phyloP scores from a whole-genome alignment of 1,139 yeast species.

The Pichia sp. region DNA sequence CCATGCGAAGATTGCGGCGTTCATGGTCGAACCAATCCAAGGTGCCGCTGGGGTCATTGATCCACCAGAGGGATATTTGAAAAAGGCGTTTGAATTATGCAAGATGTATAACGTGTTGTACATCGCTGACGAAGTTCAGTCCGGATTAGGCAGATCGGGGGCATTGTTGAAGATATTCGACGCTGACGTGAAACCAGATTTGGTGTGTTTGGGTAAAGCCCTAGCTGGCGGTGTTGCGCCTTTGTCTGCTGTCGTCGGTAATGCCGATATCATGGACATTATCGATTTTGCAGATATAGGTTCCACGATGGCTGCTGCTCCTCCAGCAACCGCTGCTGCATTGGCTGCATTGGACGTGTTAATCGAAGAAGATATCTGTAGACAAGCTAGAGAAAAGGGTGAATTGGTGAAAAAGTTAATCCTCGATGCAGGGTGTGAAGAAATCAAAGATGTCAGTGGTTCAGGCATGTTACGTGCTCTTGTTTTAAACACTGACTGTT shows the following conservation, averaged over 20 bases:
- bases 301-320: conserved; percentile 94
- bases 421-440: conserved; percentile 39
- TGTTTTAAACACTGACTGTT: conserved; percentile 63
- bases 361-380: conserved; percentile 74
- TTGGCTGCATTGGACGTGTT: conserved; percentile 88
- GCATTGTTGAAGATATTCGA: conserved; percentile 18
- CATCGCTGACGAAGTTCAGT: conserved; percentile 95
- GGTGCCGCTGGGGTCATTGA: conserved; percentile 98
- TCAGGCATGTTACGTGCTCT: conserved; percentile 82
- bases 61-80: conserved; percentile 79
- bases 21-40: conserved; percentile 91
- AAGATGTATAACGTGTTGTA: conserved; percentile 78
- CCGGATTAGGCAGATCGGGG: conserved; percentile 43
- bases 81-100: conserved; percentile 70
- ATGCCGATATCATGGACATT: conserved; percentile 73
- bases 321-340: conserved; percentile 87
- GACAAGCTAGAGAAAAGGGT: conserved; percentile 69
- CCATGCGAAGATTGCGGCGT: conserved; percentile 30
- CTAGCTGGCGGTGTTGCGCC: conserved; percentile 28
- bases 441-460: conserved; percentile 9
- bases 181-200: conserved; percentile 26
- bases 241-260: conserved; percentile 24
- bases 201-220: conserved; percentile 29
- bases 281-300: conserved; percentile 92
- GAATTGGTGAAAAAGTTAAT: conserved; percentile 60